Evolutionary conservation across 805 yeast species (phyloP).

Genomic region (Candida verbasci): DNA sequence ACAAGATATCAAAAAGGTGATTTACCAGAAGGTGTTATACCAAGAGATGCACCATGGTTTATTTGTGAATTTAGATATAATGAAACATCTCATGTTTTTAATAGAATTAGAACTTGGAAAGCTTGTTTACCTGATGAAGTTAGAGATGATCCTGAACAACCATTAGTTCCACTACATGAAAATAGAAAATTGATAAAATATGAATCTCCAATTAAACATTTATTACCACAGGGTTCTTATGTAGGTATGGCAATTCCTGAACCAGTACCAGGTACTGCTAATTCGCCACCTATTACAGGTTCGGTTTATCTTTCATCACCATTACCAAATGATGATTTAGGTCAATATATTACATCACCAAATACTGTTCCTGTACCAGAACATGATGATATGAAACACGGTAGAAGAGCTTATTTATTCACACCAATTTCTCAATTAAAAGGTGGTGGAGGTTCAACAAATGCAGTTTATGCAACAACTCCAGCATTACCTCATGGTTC

Average conservation of each 20-base stretch:
- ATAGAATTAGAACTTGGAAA: slow-evolving; percentile 96
- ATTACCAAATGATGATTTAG: slow-evolving; percentile 76
- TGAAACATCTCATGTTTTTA: slow-evolving; percentile 84
- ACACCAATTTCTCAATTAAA: slow-evolving; percentile 43
- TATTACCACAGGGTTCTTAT: slow-evolving; percentile 71
- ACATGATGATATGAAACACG: slow-evolving; percentile 31
- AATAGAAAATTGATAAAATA: slow-evolving; percentile 67
- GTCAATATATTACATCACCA: slow-evolving; percentile 52
- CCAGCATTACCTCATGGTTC: slow-evolving; percentile 12
- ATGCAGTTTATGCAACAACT: slow-evolving; percentile 15
- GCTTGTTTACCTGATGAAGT: slow-evolving; percentile 98
- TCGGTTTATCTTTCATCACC: slow-evolving; percentile 79
- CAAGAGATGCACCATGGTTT: slow-evolving; percentile 78
- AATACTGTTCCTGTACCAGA: slow-evolving; percentile 36
- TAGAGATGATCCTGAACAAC: slow-evolving; percentile 74
- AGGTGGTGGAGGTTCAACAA: slow-evolving; percentile 25
- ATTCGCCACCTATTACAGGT: slow-evolving; percentile 92
- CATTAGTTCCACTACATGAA: slow-evolving; percentile 63
- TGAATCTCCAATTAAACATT: slow-evolving; percentile 79
- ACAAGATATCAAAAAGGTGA: slow-evolving; percentile 95
- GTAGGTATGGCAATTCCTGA: slow-evolving; percentile 74
- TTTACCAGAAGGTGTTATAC: slow-evolving; percentile 59
- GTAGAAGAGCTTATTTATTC: slow-evolving; percentile 38
- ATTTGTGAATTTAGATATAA: slow-evolving; percentile 94
- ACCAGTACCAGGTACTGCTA: slow-evolving; percentile 73